phyloP scores from a whole-genome alignment of 2,329 filamentous ascomycete genomes.

The Alternaria sp. region DNA sequence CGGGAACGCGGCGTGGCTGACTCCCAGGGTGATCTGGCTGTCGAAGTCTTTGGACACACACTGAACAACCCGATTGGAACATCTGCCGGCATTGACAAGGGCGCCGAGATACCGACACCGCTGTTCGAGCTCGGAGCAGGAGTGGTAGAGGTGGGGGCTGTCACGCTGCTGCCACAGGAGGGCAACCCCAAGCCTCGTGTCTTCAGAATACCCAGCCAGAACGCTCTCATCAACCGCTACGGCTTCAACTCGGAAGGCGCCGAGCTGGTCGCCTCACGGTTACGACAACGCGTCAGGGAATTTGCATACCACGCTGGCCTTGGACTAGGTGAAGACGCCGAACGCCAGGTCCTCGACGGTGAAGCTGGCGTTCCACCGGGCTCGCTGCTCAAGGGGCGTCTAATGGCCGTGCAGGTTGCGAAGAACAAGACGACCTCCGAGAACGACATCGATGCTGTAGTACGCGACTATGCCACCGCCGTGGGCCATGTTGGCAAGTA shows the following conservation, averaged over 20 bases:
- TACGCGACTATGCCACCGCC: conserved; percentile 83
- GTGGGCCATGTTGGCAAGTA: conserved; percentile 83
- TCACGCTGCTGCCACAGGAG: conserved; percentile 83
- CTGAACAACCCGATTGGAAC: conserved; percentile 90
- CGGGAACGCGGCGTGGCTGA: conserved; percentile 75
- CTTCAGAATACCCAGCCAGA: conserved; percentile 81
- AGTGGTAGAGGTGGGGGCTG: conserved; percentile 90
- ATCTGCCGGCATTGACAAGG: conserved; percentile 94
- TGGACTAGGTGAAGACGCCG: conserved; percentile 66
- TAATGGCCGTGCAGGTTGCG: conserved; percentile 90
- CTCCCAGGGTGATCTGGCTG: conserved; percentile 59
- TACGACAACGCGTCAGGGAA: conserved; percentile 77
- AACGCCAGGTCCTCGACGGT: conserved; percentile 77
- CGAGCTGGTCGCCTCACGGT: conserved; percentile 79
- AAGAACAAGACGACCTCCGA: conserved; percentile 97
- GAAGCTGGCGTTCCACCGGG: conserved; percentile 79
- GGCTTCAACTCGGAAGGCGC: conserved; percentile 92
- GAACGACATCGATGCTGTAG: conserved; percentile 80
- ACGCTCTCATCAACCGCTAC: conserved; percentile 93
- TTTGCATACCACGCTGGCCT: conserved; percentile 77
- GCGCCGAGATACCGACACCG: conserved; percentile 84
- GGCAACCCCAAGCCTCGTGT: conserved; percentile 89
- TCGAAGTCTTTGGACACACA: conserved; percentile 76
- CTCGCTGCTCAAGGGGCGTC: conserved; percentile 74
- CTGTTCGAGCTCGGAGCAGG: conserved; percentile 84